Evolutionary conservation across 768 basidiomycete genomes (phyloP).

Genomic region (Lactifluus piperatus): DNA sequence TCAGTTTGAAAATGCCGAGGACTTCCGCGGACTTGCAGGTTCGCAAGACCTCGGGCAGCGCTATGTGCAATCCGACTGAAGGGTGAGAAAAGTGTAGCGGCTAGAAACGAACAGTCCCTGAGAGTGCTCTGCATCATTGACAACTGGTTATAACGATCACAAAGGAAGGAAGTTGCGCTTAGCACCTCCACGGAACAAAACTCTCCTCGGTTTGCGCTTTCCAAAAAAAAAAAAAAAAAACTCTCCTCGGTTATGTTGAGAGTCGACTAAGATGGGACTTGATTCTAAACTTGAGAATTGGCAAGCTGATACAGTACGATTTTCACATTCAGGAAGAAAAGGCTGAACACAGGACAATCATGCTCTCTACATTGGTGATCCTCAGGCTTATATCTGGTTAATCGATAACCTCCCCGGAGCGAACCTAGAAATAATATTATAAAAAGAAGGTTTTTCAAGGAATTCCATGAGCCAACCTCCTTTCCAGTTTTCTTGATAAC

Average conservation of each 20-base stretch:
- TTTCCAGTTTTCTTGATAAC: slow-evolving; percentile 91
- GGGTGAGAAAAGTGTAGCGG: not conserved
- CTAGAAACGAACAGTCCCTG: not conserved
- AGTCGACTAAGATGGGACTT: not conserved
- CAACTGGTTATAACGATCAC: not conserved
- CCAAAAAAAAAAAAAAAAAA: no score
- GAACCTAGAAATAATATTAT: slow-evolving; percentile 1
- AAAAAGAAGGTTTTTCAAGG: not conserved
- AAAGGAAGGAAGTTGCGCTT: not conserved
- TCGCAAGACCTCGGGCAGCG: not conserved
- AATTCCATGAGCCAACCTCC: slow-evolving; percentile 42
- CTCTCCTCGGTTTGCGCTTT: not conserved
- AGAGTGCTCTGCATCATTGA: not conserved
- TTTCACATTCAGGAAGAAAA: not conserved
- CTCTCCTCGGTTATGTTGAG: no score
- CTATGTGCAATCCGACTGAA: not conserved
- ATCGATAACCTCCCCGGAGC: slow-evolving; percentile 5
- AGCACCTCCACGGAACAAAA: not conserved
- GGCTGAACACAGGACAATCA: slow-evolving; percentile 2
- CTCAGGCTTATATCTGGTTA: not conserved
- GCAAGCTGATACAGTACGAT: not conserved
- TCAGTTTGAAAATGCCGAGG: not conserved
- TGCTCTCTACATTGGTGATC: not conserved
- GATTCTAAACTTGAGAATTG: not conserved
- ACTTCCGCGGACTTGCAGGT: not conserved